phyloP scores from a whole-genome alignment of 306 rosid species.

The Hippophae gyantsensis region DNA sequence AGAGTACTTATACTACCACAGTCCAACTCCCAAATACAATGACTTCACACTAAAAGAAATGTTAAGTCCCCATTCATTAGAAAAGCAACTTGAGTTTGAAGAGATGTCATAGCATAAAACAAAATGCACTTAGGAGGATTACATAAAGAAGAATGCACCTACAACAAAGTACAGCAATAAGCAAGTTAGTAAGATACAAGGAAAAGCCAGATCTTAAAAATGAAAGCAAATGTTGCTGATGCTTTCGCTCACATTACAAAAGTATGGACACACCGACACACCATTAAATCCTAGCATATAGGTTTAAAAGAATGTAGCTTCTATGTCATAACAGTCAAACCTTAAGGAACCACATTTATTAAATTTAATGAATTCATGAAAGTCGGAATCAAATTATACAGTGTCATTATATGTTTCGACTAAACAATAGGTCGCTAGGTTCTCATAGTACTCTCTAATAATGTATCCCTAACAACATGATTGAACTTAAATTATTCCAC shows the following conservation, averaged over 20 bases:
- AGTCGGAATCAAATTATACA: not conserved
- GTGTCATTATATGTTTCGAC: not conserved
- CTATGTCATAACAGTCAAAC: not conserved
- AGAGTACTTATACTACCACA: not conserved
- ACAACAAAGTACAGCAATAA: too few species aligned
- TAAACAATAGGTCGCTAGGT: not conserved
- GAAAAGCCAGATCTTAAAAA: too few species aligned
- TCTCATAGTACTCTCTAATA: slow-evolving; percentile 4
- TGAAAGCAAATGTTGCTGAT: too few species aligned
- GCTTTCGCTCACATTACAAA: too few species aligned
- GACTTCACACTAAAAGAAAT: not conserved
- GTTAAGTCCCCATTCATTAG: not conserved
- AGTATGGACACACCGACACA: too few species aligned
- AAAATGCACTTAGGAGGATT: too few species aligned
- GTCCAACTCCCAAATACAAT: not conserved
- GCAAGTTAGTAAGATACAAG: too few species aligned
- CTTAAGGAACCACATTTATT: not conserved
- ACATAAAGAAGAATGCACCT: too few species aligned
- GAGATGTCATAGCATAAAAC: too few species aligned
- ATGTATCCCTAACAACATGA: not conserved
- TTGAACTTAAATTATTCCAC: slow-evolving; percentile 24
- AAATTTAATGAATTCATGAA: not conserved
- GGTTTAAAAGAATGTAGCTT: too few species aligned
- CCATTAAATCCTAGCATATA: too few species aligned
- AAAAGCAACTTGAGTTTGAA: not conserved